phyloP scores from a whole-genome alignment of 192 early-diverging fungal species.

The Cetraspora pellucida region DNA sequence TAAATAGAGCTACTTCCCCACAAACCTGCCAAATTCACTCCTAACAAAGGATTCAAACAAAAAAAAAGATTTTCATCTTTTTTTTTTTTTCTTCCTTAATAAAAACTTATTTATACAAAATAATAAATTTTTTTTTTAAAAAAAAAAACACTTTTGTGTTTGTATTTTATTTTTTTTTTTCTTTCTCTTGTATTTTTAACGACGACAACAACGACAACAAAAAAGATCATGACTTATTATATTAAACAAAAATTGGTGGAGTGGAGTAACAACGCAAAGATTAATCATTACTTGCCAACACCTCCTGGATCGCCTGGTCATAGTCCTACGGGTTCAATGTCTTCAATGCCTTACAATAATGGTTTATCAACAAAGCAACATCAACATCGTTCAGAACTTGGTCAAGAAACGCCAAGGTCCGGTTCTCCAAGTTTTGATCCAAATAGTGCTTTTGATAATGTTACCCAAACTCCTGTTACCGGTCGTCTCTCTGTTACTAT shows the following conservation, averaged over 20 bases:
- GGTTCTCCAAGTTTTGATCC: neutral
- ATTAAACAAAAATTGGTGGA: neutral
- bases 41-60: neutral
- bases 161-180: too few species aligned
- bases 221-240: neutral
- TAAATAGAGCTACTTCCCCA: neutral
- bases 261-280: neutral
- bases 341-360: neutral
- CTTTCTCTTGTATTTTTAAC: too few species aligned
- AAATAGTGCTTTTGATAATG: constrained; percentile 22
- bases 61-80: neutral
- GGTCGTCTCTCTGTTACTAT: constrained; percentile 27
- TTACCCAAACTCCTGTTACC: constrained; percentile 3
- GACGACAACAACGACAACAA: neutral
- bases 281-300: neutral
- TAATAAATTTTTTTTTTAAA: neutral
- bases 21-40: neutral
- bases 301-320: constrained; percentile 12
- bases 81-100: neutral
- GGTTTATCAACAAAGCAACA: neutral
- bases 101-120: neutral
- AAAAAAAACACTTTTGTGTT: too few species aligned
- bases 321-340: neutral
- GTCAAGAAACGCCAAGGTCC: neutral
- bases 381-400: neutral